These are phyloP conservation scores for Solanum pimpinellifolium DNA, from an alignment of 257 asterid species.

Conservation along the genomic window DNA sequence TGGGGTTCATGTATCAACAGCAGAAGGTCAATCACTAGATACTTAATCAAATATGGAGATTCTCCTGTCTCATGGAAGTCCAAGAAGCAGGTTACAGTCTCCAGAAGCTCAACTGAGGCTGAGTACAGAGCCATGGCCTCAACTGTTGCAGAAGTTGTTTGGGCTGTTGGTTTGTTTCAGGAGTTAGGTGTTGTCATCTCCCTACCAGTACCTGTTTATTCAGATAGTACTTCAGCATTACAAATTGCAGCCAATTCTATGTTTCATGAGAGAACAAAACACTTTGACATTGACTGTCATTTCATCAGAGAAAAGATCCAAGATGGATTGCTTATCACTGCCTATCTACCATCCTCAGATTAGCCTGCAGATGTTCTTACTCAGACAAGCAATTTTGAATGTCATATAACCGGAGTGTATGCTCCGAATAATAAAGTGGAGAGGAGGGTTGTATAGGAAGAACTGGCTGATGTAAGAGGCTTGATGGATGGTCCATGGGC, in stretches of 20 bases:
- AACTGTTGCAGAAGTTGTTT: background rate
- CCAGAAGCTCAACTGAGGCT: background rate
- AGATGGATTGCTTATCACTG: background rate
- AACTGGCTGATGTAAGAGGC: too few relatives aligned
- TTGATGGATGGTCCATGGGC: too few relatives aligned
- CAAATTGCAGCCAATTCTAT: background rate
- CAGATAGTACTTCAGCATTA: background rate
- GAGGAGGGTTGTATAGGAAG: too few relatives aligned
- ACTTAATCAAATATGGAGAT: background rate
- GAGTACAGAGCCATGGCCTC: background rate
- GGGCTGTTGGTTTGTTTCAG: background rate
- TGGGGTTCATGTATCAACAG: background rate
- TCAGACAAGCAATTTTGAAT: too few relatives aligned
- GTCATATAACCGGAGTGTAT: too few relatives aligned
- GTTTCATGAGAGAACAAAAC: background rate
- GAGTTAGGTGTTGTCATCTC: background rate
- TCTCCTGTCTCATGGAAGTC: background rate
- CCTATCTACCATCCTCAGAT: background rate
- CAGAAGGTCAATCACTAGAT: background rate
- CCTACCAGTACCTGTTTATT: background rate
- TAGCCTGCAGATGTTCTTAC: background rate
- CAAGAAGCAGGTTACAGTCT: background rate
- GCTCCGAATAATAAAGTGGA: too few relatives aligned
- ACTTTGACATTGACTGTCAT: background rate
- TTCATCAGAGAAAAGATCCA: background rate